Base-by-base conservation (phyloP, 179 eudicot species). In the Beta lomatogona region DNA sequence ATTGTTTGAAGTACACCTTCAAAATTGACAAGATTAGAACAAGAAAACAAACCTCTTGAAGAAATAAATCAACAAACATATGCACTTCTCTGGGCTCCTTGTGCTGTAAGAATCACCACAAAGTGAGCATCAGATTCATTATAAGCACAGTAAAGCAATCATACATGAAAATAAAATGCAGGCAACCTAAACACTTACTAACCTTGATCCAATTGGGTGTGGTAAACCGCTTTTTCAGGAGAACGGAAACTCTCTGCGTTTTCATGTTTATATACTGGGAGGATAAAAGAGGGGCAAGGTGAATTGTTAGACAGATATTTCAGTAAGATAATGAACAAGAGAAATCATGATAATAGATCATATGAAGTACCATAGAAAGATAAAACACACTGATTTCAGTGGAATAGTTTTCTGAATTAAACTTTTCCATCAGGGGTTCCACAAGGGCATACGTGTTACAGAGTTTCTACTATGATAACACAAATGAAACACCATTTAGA, bases 1-100 rank as follows among this genome's bases (percentile, higher is more conserved):
- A 74, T 64, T 65, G 25, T 65, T 7, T 12, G 44, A 57, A 44
- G 44, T 5, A 69, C 71, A 48, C 21, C n/a, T 8, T 31, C 31
- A 55, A 55, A 25, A 52, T 66, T 75, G 67, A 69, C 10, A 77
- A 28, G 8, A 18, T 9, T 16, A 66, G 80, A 59, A 70, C 48
- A 84, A 81, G 48, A 78, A 48, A 48, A 65, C 84, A 68, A 86
- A 94, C 99, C 98, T 97, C 97, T 82, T 92, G 97, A 84, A 93
- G 95, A 87, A 97, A 93, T 82, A 97, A 75, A 85, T 97, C 98
- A 83, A 94, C 99, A 82, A 94, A 97, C 98, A 97, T 97, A 83
- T 97, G 98, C 82, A 97, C 99, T 91, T 97, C 99, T 88, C 99
- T 93, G 36, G 99, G 99, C 87, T 94, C 99, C 87, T 97, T 97